These are phyloP conservation scores for Colletotrichum cordylinicola DNA, from an alignment of 2,329 filamentous ascomycete species.

Conservation along the genomic window DNA sequence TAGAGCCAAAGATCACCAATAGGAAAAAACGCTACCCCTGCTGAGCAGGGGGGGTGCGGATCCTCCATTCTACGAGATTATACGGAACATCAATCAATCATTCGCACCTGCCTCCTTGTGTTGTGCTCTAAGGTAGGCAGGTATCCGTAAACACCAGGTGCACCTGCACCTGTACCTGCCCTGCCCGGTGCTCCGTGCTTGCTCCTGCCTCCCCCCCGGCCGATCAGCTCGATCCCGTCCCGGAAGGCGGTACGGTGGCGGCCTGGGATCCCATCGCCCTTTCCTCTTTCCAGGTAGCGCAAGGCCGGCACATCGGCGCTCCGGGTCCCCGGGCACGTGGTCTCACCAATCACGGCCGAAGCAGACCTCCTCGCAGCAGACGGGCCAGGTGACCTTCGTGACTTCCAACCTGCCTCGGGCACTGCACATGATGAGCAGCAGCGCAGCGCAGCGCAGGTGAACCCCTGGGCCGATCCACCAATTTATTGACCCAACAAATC, in stretches of 20 bases:
- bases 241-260: background rate
- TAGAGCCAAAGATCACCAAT: no score
- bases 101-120: background rate
- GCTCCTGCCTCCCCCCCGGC: background rate
- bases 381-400: background rate
- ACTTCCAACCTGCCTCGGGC: background rate
- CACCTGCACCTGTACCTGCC: no score
- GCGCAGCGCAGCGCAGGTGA: background rate
- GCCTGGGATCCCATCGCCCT: background rate
- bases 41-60: no score
- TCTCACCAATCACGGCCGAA: background rate
- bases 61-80: no score
- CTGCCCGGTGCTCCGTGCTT: background rate
- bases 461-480: conserved; percentile 7
- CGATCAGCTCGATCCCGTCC: background rate
- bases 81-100: background rate
- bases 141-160: background rate
- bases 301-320: background rate
- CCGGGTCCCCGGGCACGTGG: conserved; percentile 3
- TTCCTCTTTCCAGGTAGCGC: background rate
- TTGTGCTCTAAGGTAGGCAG: no score
- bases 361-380: background rate
- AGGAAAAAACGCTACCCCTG: no score
- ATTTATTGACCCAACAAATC: background rate
- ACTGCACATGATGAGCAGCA: background rate